Evolutionary conservation across 2,329 filamentous ascomycete species (phyloP).

Genomic region (Thelonectria rubi): DNA sequence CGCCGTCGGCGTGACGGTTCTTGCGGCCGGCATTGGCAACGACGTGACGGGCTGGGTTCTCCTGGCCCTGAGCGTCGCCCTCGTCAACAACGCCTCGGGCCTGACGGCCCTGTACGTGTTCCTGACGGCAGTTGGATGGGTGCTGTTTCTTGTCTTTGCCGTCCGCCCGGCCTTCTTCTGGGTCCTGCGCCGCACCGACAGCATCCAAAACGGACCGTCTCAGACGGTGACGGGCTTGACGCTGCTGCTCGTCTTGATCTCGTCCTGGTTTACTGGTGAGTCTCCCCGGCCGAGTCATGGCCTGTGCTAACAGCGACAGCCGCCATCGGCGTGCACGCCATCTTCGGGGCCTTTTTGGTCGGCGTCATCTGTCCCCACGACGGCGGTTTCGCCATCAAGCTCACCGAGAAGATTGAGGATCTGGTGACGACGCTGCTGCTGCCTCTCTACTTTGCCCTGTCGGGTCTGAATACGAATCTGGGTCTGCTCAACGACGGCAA

Average conservation of each 20-base stretch:
- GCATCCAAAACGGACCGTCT: conserved; percentile 86
- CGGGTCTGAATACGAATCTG: conserved; percentile 87
- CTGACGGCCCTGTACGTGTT: conserved; percentile 87
- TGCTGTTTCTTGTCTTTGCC: conserved; percentile 76
- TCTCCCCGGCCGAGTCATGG: background rate
- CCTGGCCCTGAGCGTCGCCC: conserved; percentile 88
- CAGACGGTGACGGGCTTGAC: conserved; percentile 87
- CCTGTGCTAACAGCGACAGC: conserved; percentile 24
- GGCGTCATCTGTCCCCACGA: conserved; percentile 92
- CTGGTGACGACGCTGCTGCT: conserved; percentile 84
- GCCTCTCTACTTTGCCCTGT: conserved; percentile 92
- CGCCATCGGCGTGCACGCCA: conserved; percentile 91
- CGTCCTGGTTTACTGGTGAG: conserved; percentile 80
- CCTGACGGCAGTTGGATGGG: conserved; percentile 77
- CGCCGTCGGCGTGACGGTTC: conserved; percentile 84
- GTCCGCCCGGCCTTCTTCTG: conserved; percentile 80
- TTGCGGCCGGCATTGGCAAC: conserved; percentile 92
- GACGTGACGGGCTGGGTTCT: conserved; percentile 83
- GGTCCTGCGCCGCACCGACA: conserved; percentile 76
- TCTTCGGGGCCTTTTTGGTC: conserved; percentile 91
- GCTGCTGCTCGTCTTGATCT: conserved; percentile 78
- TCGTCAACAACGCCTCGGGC: conserved; percentile 88
- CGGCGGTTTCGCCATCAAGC: conserved; percentile 86
- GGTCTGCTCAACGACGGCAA: conserved; percentile 83
- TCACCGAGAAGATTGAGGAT: conserved; percentile 95